These are phyloP conservation scores for Pyrenula massariospora DNA, from an alignment of 495 filamentous ascomycete species.

Conservation along the genomic window DNA sequence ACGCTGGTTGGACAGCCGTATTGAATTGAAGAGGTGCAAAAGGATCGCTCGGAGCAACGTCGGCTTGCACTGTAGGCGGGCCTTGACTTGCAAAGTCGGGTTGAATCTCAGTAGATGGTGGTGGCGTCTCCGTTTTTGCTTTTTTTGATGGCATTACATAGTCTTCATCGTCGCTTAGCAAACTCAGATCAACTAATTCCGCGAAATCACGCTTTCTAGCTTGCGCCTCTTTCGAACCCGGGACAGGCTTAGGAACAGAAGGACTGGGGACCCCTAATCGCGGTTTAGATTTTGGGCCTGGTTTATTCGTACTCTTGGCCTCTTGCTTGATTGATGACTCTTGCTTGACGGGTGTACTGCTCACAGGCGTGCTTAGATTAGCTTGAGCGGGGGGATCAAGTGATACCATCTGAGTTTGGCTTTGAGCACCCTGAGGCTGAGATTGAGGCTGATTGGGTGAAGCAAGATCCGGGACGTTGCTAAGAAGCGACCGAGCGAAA, in stretches of 20 bases:
- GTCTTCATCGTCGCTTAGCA: conserved; percentile 28
- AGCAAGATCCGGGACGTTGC: conserved; percentile 26
- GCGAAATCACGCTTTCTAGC: conserved; percentile 33
- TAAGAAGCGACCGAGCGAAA: conserved; percentile 32
- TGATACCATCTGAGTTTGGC: not conserved
- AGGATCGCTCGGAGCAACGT: not conserved
- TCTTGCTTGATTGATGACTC: not conserved
- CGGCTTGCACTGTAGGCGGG: not conserved
- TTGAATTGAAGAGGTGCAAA: not conserved
- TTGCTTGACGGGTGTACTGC: not conserved
- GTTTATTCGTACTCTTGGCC: not conserved
- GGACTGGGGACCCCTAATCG: conserved; percentile 2
- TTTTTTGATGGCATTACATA: conserved; percentile 1
- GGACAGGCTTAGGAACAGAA: not conserved
- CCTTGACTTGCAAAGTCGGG: not conserved
- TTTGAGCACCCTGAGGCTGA: conserved; percentile 3
- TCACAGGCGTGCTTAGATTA: not conserved
- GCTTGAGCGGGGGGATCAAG: not conserved
- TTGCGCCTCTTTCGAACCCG: conserved; percentile 11
- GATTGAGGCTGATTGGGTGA: not conserved
- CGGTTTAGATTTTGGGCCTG: conserved; percentile 1
- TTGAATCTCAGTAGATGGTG: not conserved
- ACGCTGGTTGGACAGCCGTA: not conserved
- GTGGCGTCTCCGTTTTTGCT: not conserved
- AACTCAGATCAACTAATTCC: conserved; percentile 37